Percentiles rank a stretch among this genome's conserved stretches.
phyloP scores from a whole-genome alignment of 345 rosid species.

The Carallia brachiata region DNA sequence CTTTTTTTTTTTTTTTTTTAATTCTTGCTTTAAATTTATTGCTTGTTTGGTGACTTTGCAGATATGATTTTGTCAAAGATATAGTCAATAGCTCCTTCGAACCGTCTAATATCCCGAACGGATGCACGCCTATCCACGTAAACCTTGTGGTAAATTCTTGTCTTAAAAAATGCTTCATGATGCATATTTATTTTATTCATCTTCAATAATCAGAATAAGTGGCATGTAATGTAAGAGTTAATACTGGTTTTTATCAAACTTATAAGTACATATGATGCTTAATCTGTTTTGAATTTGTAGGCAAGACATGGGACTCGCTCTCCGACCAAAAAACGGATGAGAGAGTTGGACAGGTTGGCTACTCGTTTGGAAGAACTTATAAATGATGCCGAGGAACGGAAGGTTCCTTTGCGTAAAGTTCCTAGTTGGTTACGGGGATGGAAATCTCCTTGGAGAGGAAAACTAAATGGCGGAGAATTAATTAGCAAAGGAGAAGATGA shows the following conservation, averaged over 20 bases:
- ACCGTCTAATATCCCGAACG: slow-evolving; percentile 47
- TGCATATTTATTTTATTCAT: neutral
- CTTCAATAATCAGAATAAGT: neutral
- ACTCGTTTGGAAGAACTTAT: slow-evolving; percentile 53
- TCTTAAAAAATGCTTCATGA: neutral
- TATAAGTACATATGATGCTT: neutral
- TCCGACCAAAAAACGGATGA: slow-evolving; percentile 82
- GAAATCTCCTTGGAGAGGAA: slow-evolving; percentile 86
- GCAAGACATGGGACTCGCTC: slow-evolving; percentile 97
- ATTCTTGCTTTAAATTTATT: neutral
- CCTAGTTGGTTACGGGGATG: slow-evolving; percentile 76
- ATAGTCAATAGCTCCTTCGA: slow-evolving; percentile 33
- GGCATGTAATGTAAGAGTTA: neutral
- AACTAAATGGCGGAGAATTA: slow-evolving; percentile 80
- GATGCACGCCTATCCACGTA: slow-evolving; percentile 79
- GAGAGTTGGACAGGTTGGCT: slow-evolving; percentile 67
- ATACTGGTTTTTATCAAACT: neutral
- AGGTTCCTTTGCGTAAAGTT: slow-evolving; percentile 36
- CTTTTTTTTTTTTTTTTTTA: neutral
- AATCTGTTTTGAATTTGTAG: slow-evolving; percentile 29
- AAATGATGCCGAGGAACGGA: slow-evolving; percentile 54
- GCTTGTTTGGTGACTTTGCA: slow-evolving; percentile 29
- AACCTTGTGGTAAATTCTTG: slow-evolving; percentile 78
- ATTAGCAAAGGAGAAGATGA: slow-evolving; percentile 76
- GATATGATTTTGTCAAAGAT: slow-evolving; percentile 65